These are phyloP conservation scores for Pseudogymnoascus sp. DNA, from an alignment of 2,329 filamentous ascomycete genomes.

Conservation along the genomic window DNA sequence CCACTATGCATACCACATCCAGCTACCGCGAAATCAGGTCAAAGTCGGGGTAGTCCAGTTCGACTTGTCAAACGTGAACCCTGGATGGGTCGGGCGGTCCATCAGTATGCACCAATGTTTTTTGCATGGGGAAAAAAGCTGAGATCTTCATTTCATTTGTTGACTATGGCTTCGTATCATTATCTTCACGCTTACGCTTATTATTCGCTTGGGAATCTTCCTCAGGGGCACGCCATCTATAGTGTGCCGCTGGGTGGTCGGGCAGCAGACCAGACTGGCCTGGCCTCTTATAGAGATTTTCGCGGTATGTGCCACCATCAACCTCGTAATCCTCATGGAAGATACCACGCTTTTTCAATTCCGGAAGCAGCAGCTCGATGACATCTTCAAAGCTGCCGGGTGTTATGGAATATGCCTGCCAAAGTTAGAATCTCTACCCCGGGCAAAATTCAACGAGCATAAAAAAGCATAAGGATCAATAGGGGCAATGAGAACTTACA, in stretches of 20 bases:
- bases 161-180: not conserved
- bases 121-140: not conserved
- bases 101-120: not conserved
- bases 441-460: slow-evolving; percentile 26
- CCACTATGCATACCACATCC: too few relatives aligned
- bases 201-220: not conserved
- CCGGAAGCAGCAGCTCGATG: slow-evolving; percentile 55
- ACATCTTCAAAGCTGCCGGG: slow-evolving; percentile 61
- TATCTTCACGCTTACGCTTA: slow-evolving; percentile 1
- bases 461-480: not conserved
- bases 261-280: slow-evolving; percentile 42
- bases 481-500: slow-evolving; percentile 34
- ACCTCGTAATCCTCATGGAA: slow-evolving; percentile 46
- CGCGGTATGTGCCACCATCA: slow-evolving; percentile 49
- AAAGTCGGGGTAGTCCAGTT: slow-evolving; percentile 22
- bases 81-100: too few relatives aligned
- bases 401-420: slow-evolving; percentile 48
- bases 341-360: slow-evolving; percentile 48
- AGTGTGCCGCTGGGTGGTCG: slow-evolving; percentile 32
- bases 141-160: not conserved
- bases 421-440: not conserved
- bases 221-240: not conserved
- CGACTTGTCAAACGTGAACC: slow-evolving; percentile 20
- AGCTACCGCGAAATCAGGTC: not conserved
- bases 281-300: slow-evolving; percentile 46